Conservation (phyloP, 2,329 filamentous ascomycete genomes). For the Leptodontidium sp. region DNA sequence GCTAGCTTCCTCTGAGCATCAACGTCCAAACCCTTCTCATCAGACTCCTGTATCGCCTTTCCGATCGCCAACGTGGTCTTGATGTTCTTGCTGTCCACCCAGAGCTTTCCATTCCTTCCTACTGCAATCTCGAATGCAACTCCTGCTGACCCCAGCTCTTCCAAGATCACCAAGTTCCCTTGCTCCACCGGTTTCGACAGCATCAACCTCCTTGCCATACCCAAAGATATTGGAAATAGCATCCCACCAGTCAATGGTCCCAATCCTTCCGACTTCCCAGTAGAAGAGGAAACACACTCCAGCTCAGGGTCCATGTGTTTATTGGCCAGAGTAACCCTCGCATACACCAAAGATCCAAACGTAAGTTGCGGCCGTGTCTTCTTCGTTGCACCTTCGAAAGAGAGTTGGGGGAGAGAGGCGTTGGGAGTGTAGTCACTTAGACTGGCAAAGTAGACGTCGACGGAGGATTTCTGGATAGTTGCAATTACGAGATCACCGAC, state of each 20-base stretch:
- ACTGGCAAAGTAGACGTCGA: conserved; percentile 81
- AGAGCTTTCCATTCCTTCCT: conserved; percentile 89
- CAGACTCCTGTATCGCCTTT: conserved; percentile 78
- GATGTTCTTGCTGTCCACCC: conserved; percentile 83
- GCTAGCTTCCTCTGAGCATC: conserved; percentile 77
- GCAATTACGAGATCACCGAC: conserved; percentile 89
- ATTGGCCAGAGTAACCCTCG: conserved; percentile 79
- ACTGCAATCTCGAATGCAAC: conserved; percentile 93
- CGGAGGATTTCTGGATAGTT: conserved; percentile 77
- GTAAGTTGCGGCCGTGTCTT: conserved; percentile 86
- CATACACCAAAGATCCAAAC: conserved; percentile 84
- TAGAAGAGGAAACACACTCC: conserved; percentile 85
- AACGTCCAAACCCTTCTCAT: conserved; percentile 69
- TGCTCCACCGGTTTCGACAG: conserved; percentile 66
- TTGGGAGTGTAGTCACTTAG: conserved; percentile 71
- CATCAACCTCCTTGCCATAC: conserved; percentile 83
- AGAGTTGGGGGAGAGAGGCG: conserved; percentile 81
- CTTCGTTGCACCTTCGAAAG: conserved; percentile 92
- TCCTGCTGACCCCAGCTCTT: conserved; percentile 78
- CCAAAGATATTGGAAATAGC: conserved; percentile 81
- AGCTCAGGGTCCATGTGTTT: conserved; percentile 89
- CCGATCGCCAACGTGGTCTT: conserved; percentile 81
- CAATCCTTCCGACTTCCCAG: conserved; percentile 87
- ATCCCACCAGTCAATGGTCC: conserved; percentile 87
- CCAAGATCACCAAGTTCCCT: conserved; percentile 76